Evolutionary conservation across 208 protist species (phyloP).

Genomic region (Leishmania arabica): DNA sequence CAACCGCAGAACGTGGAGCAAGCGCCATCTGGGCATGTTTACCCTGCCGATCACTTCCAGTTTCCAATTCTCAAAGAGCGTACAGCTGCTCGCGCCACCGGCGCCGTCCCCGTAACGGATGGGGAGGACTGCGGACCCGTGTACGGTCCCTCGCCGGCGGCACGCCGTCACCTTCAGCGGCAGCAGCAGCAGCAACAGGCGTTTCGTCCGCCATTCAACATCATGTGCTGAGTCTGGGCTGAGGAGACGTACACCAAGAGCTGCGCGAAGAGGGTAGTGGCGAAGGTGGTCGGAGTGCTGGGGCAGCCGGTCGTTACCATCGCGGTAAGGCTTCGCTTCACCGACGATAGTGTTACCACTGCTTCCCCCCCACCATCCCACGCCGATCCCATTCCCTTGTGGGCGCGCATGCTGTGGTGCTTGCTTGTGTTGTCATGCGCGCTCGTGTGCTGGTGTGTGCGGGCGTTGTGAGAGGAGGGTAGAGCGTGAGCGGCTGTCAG

Average conservation of each 20-base stretch:
- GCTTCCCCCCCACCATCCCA: background rate
- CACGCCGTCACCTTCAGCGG: conserved; percentile 12
- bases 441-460: background rate
- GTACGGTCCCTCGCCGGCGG: conserved; percentile 24
- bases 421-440: background rate
- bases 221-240: background rate
- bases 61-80: background rate
- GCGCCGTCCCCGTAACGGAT: background rate
- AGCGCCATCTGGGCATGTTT: background rate
- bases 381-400: background rate
- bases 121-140: conserved; percentile 23
- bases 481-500: background rate
- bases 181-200: conserved; percentile 18
- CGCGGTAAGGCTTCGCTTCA: background rate
- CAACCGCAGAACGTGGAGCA: background rate
- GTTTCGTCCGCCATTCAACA: conserved; percentile 17
- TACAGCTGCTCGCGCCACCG: background rate
- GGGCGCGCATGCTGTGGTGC: background rate
- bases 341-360: background rate
- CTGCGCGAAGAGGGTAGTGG: background rate
- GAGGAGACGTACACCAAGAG: background rate
- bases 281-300: background rate
- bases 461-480: background rate
- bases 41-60: background rate
- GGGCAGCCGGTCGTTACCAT: background rate